Evolutionary conservation across 345 rosid species (phyloP).

Genomic region (Litchi chinensis): DNA sequence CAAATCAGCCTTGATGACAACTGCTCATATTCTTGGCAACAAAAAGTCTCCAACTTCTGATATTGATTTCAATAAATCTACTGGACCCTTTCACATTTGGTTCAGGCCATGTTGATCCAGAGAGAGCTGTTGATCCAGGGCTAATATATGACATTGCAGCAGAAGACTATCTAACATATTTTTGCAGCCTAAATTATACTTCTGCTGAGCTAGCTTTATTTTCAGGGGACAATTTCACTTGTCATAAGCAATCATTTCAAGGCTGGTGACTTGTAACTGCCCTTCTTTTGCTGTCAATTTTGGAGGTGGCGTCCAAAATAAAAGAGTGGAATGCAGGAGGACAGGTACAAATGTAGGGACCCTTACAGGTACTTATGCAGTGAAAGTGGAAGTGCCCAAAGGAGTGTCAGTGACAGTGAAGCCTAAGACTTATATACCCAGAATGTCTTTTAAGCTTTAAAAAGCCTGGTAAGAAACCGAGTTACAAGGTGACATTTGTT

Average conservation of each 20-base stretch:
- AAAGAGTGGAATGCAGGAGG: too few relatives aligned
- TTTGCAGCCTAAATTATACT: conserved; percentile 35
- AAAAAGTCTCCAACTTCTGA: conserved; percentile 1
- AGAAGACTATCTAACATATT: too few relatives aligned
- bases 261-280: conserved; percentile 54
- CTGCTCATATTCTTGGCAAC: conserved; percentile 55
- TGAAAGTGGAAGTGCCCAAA: conserved; percentile 38
- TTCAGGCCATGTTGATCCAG: conserved; percentile 62
- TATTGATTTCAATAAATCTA: conserved; percentile 22
- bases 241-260: conserved; percentile 27
- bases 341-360: too few relatives aligned
- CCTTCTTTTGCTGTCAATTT: conserved; percentile 60
- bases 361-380: too few relatives aligned
- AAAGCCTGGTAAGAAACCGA: conserved; percentile 50
- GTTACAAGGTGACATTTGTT: conserved; percentile 52
- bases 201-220: conserved; percentile 36
- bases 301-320: neutral
- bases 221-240: conserved; percentile 26
- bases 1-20: conserved; percentile 86
- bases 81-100: conserved; percentile 50
- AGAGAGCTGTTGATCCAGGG: conserved; percentile 56
- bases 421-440: conserved; percentile 24
- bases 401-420: conserved; percentile 39
- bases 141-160: conserved; percentile 53
- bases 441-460: conserved; percentile 26